phyloP scores from a whole-genome alignment of 148 eudicot species.

The Rhododendron mucronatum region DNA sequence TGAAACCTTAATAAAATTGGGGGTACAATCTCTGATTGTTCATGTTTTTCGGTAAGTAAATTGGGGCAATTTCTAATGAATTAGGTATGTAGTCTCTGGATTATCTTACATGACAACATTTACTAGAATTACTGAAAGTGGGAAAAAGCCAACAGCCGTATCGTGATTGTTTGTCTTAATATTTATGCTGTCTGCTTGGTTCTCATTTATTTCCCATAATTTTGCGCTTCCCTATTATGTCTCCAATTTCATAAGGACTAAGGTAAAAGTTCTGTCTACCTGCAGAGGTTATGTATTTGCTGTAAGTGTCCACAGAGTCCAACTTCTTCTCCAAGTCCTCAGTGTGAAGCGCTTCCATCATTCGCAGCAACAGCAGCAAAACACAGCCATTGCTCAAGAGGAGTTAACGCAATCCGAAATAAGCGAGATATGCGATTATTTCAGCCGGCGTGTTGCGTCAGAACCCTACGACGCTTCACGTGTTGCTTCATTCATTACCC shows the following conservation, averaged over 20 bases:
- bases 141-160: background rate
- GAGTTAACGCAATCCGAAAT: constrained; percentile 87
- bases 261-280: background rate
- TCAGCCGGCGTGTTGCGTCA: constrained; percentile 94
- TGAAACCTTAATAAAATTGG: background rate
- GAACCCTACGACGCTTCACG: constrained; percentile 99
- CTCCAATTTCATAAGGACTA: background rate
- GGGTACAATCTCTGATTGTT: background rate
- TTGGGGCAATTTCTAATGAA: background rate
- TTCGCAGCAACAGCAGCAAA: constrained; percentile 77
- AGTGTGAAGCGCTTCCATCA: constrained; percentile 91
- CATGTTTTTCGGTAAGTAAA: background rate
- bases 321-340: constrained; percentile 92
- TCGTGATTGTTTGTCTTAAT: background rate
- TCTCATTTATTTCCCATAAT: background rate
- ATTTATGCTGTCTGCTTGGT: background rate
- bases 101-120: background rate
- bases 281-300: constrained; percentile 96
- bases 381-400: constrained; percentile 54
- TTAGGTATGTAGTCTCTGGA: background rate
- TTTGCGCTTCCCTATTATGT: background rate
- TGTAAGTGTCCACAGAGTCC: constrained; percentile 97
- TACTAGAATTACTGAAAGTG: background rate
- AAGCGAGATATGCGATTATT: constrained; percentile 89
- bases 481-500: constrained; percentile 96